A percentile compares a stretch with the other conserved stretches of the same genome.
Conservation (phyloP, 176 grass and related monocot species). For the Saccharum spontaneum region DNA sequence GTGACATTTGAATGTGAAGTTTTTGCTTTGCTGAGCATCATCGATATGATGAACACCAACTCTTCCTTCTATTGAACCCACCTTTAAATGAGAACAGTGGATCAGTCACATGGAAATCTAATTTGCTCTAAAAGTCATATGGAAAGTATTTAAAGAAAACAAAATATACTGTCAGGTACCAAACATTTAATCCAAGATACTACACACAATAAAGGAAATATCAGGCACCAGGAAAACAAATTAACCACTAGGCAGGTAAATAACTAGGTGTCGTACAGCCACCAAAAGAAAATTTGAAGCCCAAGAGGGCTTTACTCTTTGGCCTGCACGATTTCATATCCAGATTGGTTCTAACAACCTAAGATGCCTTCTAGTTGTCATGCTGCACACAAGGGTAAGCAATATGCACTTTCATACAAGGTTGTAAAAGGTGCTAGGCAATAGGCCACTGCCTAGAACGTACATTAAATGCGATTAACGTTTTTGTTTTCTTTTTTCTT, state of each 20-base stretch:
- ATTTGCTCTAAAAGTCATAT: neutral
- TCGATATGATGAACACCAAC: conserved; percentile 96
- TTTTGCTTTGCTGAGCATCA: conserved; percentile 89
- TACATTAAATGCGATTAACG: too few relatives aligned
- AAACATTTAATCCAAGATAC: neutral
- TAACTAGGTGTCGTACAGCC: neutral
- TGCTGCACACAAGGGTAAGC: neutral
- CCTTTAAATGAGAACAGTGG: conserved; percentile 52
- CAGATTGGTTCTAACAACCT: conserved; percentile 1
- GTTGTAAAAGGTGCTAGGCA: neutral
- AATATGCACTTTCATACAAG: neutral
- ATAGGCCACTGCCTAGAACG: too few relatives aligned
- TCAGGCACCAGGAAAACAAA: neutral
- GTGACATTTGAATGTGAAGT: conserved; percentile 99
- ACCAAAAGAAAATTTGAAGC: conserved; percentile 10
- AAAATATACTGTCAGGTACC: neutral
- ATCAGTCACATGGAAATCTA: conserved; percentile 21
- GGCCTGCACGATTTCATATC: neutral
- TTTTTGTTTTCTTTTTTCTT: neutral
- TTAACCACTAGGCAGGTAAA: neutral
- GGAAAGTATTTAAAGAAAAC: neutral
- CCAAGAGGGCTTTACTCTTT: neutral
- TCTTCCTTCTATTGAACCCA: conserved; percentile 95
- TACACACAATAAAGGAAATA: conserved; percentile 11
- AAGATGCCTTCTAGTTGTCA: neutral